Conservation (phyloP, 768 basidiomycete species). For the Lentinus tigrinus region DNA sequence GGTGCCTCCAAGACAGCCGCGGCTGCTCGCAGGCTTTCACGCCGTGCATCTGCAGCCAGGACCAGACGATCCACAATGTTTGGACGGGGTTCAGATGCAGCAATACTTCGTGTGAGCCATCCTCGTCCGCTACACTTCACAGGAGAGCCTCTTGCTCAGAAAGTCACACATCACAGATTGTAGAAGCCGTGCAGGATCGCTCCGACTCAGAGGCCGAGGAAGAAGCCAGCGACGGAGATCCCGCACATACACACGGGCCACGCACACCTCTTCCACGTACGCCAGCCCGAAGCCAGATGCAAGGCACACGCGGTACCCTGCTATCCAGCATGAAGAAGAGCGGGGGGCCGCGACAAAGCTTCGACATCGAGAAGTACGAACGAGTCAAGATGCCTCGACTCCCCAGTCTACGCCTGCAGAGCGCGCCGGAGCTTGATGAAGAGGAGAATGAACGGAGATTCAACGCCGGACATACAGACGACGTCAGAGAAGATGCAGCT, state of each 20-base stretch:
- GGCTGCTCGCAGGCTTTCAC: slow-evolving; percentile 10
- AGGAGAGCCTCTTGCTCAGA: not conserved
- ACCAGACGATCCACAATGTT: slow-evolving; percentile 17
- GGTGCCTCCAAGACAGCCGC: not conserved
- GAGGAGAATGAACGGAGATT: not conserved
- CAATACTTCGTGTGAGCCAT: slow-evolving; percentile 10
- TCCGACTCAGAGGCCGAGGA: slow-evolving; percentile 9
- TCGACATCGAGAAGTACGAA: slow-evolving; percentile 18
- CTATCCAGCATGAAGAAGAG: slow-evolving; percentile 19
- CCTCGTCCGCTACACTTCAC: not conserved
- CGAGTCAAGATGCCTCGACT: slow-evolving; percentile 9
- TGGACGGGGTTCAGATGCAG: slow-evolving; percentile 18
- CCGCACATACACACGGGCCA: not conserved
- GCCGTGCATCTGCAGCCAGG: slow-evolving; percentile 17
- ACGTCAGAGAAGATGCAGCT: slow-evolving; percentile 6
- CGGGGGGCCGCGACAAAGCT: slow-evolving; percentile 12
- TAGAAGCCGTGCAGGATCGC: slow-evolving; percentile 14
- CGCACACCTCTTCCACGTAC: not conserved
- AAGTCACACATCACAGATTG: slow-evolving; percentile 6
- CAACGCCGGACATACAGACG: not conserved
- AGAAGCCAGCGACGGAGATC: not conserved
- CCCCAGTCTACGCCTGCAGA: slow-evolving; percentile 8
- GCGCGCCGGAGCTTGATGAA: slow-evolving; percentile 6
- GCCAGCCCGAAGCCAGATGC: not conserved
- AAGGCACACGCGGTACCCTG: slow-evolving; percentile 12